phyloP scores from a whole-genome alignment of 345 rosid species.

The Erucastrum elatum region DNA sequence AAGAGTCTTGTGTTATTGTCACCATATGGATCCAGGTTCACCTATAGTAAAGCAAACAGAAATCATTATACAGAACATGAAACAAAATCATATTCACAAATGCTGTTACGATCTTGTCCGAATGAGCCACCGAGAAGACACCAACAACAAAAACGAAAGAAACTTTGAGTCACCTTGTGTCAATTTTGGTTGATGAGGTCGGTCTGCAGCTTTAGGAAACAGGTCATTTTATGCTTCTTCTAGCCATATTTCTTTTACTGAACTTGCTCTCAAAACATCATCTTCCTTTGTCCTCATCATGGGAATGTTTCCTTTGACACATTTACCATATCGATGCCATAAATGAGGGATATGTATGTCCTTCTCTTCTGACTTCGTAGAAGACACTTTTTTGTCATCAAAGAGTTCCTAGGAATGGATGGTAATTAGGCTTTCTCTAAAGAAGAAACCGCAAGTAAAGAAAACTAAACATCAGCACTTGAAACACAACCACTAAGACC shows the following conservation, averaged over 20 bases:
- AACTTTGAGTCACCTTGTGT: slow-evolving; percentile 62
- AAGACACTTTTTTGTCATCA: slow-evolving; percentile 61
- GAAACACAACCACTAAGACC: too few relatives aligned
- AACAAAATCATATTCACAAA: too few relatives aligned
- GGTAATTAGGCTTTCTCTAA: slow-evolving; percentile 28
- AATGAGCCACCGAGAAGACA: too few relatives aligned
- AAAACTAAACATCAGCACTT: too few relatives aligned
- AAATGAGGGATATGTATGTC: slow-evolving; percentile 36
- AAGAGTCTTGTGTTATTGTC: slow-evolving; percentile 98
- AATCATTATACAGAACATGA: slow-evolving; percentile 5
- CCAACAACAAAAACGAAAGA: not conserved
- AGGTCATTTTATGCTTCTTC: not conserved
- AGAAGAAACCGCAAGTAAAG: too few relatives aligned
- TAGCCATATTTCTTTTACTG: slow-evolving; percentile 20
- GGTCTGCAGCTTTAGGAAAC: slow-evolving; percentile 70
- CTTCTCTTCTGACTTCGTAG: not conserved
- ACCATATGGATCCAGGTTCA: slow-evolving; percentile 70
- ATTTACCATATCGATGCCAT: slow-evolving; percentile 55
- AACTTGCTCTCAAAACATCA: slow-evolving; percentile 47
- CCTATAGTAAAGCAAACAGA: slow-evolving; percentile 20
- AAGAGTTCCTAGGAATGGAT: slow-evolving; percentile 71
- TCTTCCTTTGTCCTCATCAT: not conserved
- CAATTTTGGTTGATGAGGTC: slow-evolving; percentile 78
- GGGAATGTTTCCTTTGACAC: slow-evolving; percentile 30
- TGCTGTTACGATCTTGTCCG: too few relatives aligned